Evolutionary conservation across 208 protist species (phyloP), one percentile per base, ranked within the genome.

Genomic region (Crithidia expoeki): DNA sequence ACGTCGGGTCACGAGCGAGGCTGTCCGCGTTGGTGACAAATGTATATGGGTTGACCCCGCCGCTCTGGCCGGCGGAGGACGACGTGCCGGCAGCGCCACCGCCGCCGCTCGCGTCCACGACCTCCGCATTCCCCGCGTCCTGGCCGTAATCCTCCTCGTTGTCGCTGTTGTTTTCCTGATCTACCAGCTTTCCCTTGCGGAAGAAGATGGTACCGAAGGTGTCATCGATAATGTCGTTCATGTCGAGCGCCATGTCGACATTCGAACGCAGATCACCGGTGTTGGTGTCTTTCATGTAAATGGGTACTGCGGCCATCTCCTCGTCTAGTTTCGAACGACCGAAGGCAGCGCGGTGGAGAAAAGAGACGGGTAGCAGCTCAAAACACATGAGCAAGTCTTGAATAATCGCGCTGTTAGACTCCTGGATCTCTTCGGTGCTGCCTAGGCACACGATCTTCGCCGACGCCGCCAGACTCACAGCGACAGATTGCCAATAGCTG

Each of bases 361-460:
- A 84, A 33, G 89, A 78, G 14, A 95, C 88, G n/a, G 86, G 80
- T 16, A 96, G 63, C 58, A 92, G 80, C 69, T 96, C 89, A 34
- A 90, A 90, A 77, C 89, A 94, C 78, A 96, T 96, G 55, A 96
- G 74, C 1, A 96, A 52, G 66, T 96, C 87, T 60, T 96, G 83
- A 52, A 94, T 88, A 17, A 84, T 71, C n/a, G 70, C 68, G 44
- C 74, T 74, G 23, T 81, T 82, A 36, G 55, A n/a, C 59, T 93
- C 84, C 49, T 59, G 65, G 51, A 76, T 72, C 21, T 87, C 55
- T 23, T 72, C 74, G n/a, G 69, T 66, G 9, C 19, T 27, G 25
- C 85, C 85, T 21, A 89, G 66, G 68, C 87, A 92, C 10, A 94
- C 68, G 19, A 90, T 27, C 19, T 77, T 73, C 0, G 77, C 59